Percentiles rank a stretch among this genome's conserved stretches.
Conservation (phyloP, 2,329 filamentous ascomycete species). For the Hymenoscyphus infarciens region DNA sequence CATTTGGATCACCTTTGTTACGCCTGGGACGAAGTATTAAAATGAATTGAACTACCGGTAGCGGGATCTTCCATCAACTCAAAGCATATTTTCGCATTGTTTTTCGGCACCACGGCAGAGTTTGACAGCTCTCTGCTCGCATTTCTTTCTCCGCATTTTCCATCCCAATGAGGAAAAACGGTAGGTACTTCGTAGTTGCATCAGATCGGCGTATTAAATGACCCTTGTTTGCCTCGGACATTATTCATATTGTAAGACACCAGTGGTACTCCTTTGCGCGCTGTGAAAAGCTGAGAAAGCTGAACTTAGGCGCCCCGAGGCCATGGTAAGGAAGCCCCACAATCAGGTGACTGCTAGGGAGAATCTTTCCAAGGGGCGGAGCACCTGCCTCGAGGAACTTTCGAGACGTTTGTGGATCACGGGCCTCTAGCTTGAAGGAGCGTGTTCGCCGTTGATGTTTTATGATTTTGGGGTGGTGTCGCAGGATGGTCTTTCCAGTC, state of each 20-base stretch:
- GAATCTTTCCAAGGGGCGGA: background rate
- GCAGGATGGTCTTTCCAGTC: background rate
- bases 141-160: background rate
- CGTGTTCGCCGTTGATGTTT: background rate
- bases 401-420: constrained; percentile 4
- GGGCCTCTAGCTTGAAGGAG: background rate
- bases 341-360: background rate
- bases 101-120: background rate
- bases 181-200: background rate
- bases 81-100: background rate
- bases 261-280: background rate
- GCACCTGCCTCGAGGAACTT: background rate
- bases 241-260: background rate
- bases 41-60: no score
- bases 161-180: background rate
- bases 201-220: background rate
- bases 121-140: background rate
- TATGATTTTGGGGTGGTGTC: background rate
- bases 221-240: background rate
- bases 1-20: no score
- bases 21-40: no score
- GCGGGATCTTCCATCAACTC: background rate
- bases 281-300: background rate
- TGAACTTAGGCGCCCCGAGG: background rate
- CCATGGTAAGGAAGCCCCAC: background rate